Conservation (phyloP, 106 monocot genomes). For the Narthecium ossifragum region DNA sequence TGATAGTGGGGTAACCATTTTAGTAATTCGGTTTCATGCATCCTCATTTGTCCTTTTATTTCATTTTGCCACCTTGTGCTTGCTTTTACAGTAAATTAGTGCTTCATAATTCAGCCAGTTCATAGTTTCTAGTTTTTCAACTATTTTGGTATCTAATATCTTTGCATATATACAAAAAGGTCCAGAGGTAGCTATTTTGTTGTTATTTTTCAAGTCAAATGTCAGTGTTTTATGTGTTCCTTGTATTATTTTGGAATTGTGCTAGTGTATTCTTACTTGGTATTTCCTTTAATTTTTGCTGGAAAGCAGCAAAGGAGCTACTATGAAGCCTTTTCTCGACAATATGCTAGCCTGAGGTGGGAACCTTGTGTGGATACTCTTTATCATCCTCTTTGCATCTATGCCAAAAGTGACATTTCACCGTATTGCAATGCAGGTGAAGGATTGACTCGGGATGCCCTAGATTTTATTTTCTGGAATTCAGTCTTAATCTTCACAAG, state of each 20-base stretch:
- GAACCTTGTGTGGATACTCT: too few species aligned
- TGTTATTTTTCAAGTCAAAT: not conserved
- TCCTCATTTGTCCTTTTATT: too few species aligned
- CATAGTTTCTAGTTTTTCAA: not conserved
- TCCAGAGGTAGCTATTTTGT: not conserved
- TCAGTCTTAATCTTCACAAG: too few species aligned
- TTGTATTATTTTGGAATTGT: not conserved
- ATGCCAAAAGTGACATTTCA: too few species aligned
- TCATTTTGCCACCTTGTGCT: not conserved
- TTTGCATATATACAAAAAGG: not conserved
- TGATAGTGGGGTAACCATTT: too few species aligned
- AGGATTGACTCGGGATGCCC: too few species aligned
- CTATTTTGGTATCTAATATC: not conserved
- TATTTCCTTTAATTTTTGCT: not conserved
- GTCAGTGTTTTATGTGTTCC: not conserved
- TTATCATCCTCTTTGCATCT: too few species aligned
- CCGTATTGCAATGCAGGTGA: too few species aligned
- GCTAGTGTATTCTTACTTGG: not conserved
- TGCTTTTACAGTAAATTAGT: not conserved
- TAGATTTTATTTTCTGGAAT: too few species aligned
- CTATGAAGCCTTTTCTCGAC: constrained; percentile 31
- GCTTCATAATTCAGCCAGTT: not conserved
- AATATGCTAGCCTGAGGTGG: constrained; percentile 19
- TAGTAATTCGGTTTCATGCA: too few species aligned
- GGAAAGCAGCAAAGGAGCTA: constrained; percentile 43